Evolutionary conservation across 1,284 basidiomycete genomes (phyloP), one percentile per base, ranked within the genome.

Genomic region (Tetrapyrgos nigripes): DNA sequence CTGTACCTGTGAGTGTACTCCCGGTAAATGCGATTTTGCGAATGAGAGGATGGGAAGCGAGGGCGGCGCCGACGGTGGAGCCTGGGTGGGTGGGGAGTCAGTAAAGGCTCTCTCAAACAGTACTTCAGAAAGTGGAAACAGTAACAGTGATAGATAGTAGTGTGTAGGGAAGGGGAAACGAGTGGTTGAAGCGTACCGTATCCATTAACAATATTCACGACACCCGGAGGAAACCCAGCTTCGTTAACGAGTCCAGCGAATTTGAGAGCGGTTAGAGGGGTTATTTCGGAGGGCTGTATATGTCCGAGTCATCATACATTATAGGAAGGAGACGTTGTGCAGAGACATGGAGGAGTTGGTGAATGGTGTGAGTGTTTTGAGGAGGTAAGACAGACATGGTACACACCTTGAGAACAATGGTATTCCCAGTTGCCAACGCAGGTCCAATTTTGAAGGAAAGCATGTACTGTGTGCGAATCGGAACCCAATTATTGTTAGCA

Each of bases 341-440:
- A n/a, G n/a, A n/a, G n/a, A n/a, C n/a, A n/a, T n/a, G n/a, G n/a
- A n/a, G n/a, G n/a, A n/a, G n/a, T 33, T 33, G 31, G 31, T 33
- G 8, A 14, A 33, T 33, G 14, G 9, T 33, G 31, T 33, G 31
- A 33, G 31, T 33, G 8, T 14, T 8, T 33, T n/a, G 19, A 40
- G 19, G 19, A 4, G 37, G 14, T 33, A 8, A 33, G 19, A 9
- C 5, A n/a, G 19, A 40, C 14, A 14, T 47, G 37, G 6, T 11
- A 43, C 54, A 5, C 50, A 74, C 74, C 66, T 96, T 95, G 64
- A 96, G 75, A 58, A 96, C 80, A 65, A 95, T 78, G 14, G 85
- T 79, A 80, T 92, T 93, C 61, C 94, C 94, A 4, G 87, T 86
- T 3, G 93, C 93, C 58, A 96, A 83, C 3, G 93, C 92, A 5